phyloP scores from a whole-genome alignment of 2,329 filamentous ascomycete genomes.

The Ophiostoma novo-ulmi region DNA sequence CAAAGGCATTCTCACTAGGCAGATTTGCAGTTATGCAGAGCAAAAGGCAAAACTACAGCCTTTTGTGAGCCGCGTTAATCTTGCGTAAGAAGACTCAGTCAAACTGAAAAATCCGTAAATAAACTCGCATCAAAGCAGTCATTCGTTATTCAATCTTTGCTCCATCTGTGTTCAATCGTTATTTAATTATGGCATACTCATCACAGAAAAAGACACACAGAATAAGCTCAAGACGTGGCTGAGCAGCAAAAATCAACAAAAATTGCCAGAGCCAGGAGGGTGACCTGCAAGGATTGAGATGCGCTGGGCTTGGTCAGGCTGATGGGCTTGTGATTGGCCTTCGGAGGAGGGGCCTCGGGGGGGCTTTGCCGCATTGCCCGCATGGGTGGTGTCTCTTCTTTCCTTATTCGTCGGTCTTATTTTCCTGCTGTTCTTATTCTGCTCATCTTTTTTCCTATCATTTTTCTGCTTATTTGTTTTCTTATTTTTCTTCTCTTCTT shows the following conservation, averaged over 20 bases:
- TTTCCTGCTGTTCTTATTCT: not conserved
- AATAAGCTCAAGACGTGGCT: not conserved
- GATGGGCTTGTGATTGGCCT: not conserved
- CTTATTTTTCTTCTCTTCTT: too few relatives aligned
- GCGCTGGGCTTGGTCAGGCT: slow-evolving; percentile 7
- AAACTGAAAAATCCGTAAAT: not conserved
- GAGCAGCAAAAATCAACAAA: not conserved
- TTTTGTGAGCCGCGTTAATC: not conserved
- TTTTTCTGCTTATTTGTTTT: too few relatives aligned
- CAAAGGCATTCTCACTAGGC: not conserved
- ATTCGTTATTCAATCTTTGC: not conserved
- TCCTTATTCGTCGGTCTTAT: not conserved
- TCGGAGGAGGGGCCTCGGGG: not conserved
- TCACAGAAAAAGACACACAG: too few relatives aligned
- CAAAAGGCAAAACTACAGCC: not conserved
- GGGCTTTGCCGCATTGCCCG: not conserved
- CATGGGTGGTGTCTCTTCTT: not conserved
- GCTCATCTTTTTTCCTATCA: not conserved
- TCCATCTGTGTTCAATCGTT: too few relatives aligned
- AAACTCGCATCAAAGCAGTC: not conserved
- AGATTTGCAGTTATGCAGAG: not conserved
- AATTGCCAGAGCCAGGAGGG: not conserved
- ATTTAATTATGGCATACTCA: too few relatives aligned
- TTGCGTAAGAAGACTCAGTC: slow-evolving; percentile 7
- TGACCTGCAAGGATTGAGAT: slow-evolving; percentile 5